These are phyloP conservation scores for Sugiyamaella japonica DNA, from an alignment of 1,139 yeast species.

Conservation along the genomic window DNA sequence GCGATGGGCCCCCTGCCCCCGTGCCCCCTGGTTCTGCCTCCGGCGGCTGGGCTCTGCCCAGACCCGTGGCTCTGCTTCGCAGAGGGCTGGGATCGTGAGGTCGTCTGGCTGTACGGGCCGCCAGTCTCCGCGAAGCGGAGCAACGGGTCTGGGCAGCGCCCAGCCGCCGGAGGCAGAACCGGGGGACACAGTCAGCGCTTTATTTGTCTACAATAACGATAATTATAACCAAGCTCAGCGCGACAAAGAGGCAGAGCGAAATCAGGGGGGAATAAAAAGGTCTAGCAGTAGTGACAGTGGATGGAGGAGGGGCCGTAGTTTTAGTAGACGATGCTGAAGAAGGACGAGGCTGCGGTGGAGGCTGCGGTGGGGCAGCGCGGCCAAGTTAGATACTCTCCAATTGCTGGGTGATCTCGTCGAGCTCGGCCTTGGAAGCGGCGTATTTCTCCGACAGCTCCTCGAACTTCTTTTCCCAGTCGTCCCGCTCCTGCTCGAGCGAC, in stretches of 20 bases:
- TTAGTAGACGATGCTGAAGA: background rate
- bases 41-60: too few relatives aligned
- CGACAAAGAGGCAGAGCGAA: slow-evolving; percentile 2
- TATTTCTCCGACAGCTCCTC: slow-evolving; percentile 86
- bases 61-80: too few relatives aligned
- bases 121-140: too few relatives aligned
- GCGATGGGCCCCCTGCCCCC: too few relatives aligned
- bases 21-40: too few relatives aligned
- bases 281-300: background rate
- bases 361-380: background rate
- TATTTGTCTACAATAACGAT: slow-evolving; percentile 8
- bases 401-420: slow-evolving; percentile 92
- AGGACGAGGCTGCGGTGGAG: background rate
- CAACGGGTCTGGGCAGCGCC: background rate
- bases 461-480: slow-evolving; percentile 85
- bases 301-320: background rate
- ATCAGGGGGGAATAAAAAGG: background rate
- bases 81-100: too few relatives aligned
- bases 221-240: slow-evolving; percentile 6
- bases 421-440: slow-evolving; percentile 80
- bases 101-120: too few relatives aligned
- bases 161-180: background rate
- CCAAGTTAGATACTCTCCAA: slow-evolving; percentile 70
- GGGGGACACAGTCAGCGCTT: background rate
- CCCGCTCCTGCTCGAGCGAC: slow-evolving; percentile 89